Base-by-base conservation (phyloP, 2,329 filamentous ascomycete species). In the Aureobasidium melanogenum region DNA sequence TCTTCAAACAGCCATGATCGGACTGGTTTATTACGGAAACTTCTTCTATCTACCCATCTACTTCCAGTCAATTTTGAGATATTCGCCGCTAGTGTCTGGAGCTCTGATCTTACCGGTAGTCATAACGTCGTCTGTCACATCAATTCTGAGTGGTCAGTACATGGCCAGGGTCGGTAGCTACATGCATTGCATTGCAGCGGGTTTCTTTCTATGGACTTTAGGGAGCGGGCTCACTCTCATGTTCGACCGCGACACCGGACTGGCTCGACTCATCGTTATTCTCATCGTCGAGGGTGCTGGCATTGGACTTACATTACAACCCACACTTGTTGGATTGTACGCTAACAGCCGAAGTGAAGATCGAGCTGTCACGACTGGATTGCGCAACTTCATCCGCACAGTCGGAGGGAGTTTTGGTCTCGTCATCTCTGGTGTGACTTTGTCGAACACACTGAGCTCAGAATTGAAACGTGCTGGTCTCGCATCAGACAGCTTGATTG, bases 1-100 rank as follows among this genome's bases (percentile, higher is more conserved):
- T 85, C 17, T 83, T 84, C 74, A 77, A 64, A 76, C 74, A 1
- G 73, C 71, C 17, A 80, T 83, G 32, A 80, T 83, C 32, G 81
- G 81, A 38, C 81, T 82, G 1, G 79, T 80, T 0, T 82, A 79
- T 62, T 64, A 84, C 19, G 48, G 48, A n/a, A 51, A 51, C 48
- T 32, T 51, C 64, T 83, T 83, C 60, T 72, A 83, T 26, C 77
- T 82, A n/a, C 81, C 84, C 63, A 73, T 81, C 9, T 80, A 80
- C 64, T 80, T 78, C 62, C 74, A 0, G 78, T 79, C 64, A 79
- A 80, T 64, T 77, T 78, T 59, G 72, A 79, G 71, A 15, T 79
- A 79, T 64, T 75, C 73, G 0, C 73, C 77, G 1, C 77, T 76
- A 1, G 74, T 73, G 39, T 72, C 78, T 0, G 77, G 75, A 36